These are phyloP conservation scores for Suillus luteus DNA, from an alignment of 768 basidiomycete species.

Conservation along the genomic window DNA sequence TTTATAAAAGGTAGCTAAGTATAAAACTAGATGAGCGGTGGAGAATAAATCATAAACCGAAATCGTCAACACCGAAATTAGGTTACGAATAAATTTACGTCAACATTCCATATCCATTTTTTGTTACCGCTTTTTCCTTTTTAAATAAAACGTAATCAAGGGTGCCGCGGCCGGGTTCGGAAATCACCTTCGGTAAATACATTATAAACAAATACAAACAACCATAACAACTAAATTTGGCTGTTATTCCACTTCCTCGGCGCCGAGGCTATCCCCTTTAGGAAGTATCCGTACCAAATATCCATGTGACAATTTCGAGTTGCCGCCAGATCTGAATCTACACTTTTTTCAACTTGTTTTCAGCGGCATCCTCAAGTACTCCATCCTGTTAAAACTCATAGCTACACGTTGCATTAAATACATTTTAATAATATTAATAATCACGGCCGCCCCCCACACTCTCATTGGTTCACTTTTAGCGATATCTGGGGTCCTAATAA, in stretches of 20 bases:
- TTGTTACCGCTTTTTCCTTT: slow-evolving; percentile 33
- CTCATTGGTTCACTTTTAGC: slow-evolving; percentile 21
- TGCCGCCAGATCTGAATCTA: slow-evolving; percentile 38
- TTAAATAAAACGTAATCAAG: slow-evolving; percentile 36
- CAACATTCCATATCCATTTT: slow-evolving; percentile 30
- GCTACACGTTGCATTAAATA: slow-evolving; percentile 17
- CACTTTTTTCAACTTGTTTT: slow-evolving; percentile 19
- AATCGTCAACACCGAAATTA: slow-evolving; percentile 39
- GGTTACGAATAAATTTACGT: slow-evolving; percentile 28
- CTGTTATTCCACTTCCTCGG: slow-evolving; percentile 39
- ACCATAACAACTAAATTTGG: slow-evolving; percentile 25
- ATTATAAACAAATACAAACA: slow-evolving; percentile 28
- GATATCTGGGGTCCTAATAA: slow-evolving; percentile 33
- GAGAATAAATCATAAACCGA: slow-evolving; percentile 27
- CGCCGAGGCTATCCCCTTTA: slow-evolving; percentile 42
- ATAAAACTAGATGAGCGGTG: slow-evolving; percentile 37
- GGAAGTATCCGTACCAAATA: slow-evolving; percentile 34
- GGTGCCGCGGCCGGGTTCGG: slow-evolving; percentile 42
- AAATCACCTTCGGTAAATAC: slow-evolving; percentile 35
- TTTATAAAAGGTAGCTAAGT: slow-evolving; percentile 33
- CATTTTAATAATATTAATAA: neutral
- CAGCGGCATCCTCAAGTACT: slow-evolving; percentile 21
- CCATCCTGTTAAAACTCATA: slow-evolving; percentile 24
- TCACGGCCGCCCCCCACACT: slow-evolving; percentile 20
- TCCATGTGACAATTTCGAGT: slow-evolving; percentile 34